Evolutionary conservation across 139 green algal species (phyloP), one percentile per base, ranked within the genome.

Genomic region (Chlorella sp.): DNA sequence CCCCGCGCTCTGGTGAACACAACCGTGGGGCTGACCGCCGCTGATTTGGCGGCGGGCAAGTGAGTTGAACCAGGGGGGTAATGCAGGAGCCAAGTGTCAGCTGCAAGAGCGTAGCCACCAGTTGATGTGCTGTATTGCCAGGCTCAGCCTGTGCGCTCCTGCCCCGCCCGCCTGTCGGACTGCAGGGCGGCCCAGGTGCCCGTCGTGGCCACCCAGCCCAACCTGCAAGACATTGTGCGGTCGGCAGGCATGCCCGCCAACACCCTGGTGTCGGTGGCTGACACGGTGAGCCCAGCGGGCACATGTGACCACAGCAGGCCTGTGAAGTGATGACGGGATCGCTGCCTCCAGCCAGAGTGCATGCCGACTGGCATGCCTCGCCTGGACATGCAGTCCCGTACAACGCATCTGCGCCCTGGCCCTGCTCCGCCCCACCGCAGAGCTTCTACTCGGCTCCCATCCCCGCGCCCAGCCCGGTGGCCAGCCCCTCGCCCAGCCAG

Each of bases 201-300:
- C 3, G 16, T 28, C 17, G 58, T 48, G 11, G 76, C 76, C 43
- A 85, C 68, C n/a, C 8, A 51, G 5, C 28, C 48, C 48, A 85
- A 69, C 43, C 43, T 85, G 68, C n/a, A 78, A 3, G 2, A 26
- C 5, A 51, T 58, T 54, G 32, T 85, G 22, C 7, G 28, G 0
- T 11, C 54, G 46, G 67, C 80, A 26, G 80, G 80, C 67, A 85
- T 85, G 80, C 67, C 80, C 2, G 6, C 20, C 22, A 38, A 64
- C 68, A 85, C 68, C 36, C 13, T 32, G 0, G 80, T 79, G 7
- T 67, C 48, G 34, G 56, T 80, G 48, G 64, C 60, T 4, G 32
- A 40, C 6, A 44, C 60, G 40, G 76, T 73, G 38, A 73, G 76
- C 46, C 46, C 51, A 60, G 51, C 51, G 8, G 8, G 46, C n/a